Evolutionary conservation across 2,329 filamentous ascomycete genomes (phyloP).

Genomic region (Epichloe gansuensis): DNA sequence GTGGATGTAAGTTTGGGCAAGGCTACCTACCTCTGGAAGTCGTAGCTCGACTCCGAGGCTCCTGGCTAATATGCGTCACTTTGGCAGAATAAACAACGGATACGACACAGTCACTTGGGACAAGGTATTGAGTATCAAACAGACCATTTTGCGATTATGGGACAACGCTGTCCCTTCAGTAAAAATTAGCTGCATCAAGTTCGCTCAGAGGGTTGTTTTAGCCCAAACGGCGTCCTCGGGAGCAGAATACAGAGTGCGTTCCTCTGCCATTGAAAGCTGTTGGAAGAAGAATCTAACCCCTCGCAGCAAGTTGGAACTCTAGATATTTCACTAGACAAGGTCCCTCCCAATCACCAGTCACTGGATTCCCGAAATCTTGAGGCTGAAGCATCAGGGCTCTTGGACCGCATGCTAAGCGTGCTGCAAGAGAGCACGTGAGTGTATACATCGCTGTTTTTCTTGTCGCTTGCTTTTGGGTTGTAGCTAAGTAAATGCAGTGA

Average conservation of each 20-base stretch:
- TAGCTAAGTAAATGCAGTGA: conserved; percentile 43
- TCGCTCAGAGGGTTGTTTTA: conserved; percentile 83
- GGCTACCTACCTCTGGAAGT: background rate
- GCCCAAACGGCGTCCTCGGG: conserved; percentile 79
- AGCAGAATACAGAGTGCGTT: conserved; percentile 67
- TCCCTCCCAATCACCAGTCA: conserved; percentile 70
- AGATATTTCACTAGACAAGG: conserved; percentile 76
- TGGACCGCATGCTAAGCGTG: conserved; percentile 75
- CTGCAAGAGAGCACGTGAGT: conserved; percentile 76
- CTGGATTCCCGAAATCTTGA: conserved; percentile 72
- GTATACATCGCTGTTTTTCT: background rate
- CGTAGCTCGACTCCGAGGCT: background rate
- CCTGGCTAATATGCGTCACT: background rate
- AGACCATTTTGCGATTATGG: conserved; percentile 79
- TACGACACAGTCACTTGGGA: conserved; percentile 77
- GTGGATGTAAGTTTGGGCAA: conserved; percentile 73
- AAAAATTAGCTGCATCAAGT: conserved; percentile 92
- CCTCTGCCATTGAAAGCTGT: background rate
- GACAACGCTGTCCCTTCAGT: conserved; percentile 64
- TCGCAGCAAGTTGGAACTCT: conserved; percentile 33
- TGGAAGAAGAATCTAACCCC: background rate
- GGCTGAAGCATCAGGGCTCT: conserved; percentile 78
- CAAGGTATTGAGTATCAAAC: conserved; percentile 77
- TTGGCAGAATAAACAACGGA: conserved; percentile 67
- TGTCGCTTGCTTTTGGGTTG: background rate